Conservation (phyloP, 176 grass and related monocot species). For the Eremochloa ophiuroides region DNA sequence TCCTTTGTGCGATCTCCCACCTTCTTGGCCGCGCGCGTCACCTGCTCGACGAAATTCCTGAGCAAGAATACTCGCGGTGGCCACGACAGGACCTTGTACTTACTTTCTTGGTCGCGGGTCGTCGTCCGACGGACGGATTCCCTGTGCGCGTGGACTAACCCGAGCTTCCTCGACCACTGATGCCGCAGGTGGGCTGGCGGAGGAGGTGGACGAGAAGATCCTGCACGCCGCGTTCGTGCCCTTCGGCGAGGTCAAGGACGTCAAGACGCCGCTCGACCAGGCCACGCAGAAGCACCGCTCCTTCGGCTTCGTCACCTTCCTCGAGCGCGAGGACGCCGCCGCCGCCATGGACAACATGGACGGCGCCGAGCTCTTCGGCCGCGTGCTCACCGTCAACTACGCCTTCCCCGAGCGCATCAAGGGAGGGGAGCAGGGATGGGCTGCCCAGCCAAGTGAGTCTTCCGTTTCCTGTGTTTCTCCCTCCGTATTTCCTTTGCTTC, state of each 20-base stretch:
- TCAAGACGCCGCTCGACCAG: slow-evolving; percentile 96
- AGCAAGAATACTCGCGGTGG: not conserved
- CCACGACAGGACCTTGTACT: not conserved
- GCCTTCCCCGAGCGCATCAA: slow-evolving; percentile 97
- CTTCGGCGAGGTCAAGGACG: slow-evolving; percentile 99
- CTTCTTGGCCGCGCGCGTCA: not conserved
- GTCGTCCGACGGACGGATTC: not conserved
- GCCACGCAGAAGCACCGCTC: slow-evolving; percentile 98
- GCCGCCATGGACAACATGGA: slow-evolving; percentile 99
- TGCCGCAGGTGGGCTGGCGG: slow-evolving; percentile 73
- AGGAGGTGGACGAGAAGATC: slow-evolving; percentile 95
- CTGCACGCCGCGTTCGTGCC: slow-evolving; percentile 93
- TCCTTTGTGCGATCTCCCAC: no score
- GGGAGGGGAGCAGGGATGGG: slow-evolving; percentile 98
- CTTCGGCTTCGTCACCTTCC: slow-evolving; percentile 97
- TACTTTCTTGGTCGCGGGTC: not conserved
- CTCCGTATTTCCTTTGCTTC: not conserved
- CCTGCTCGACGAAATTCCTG: slow-evolving; percentile 57
- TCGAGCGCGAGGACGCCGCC: slow-evolving; percentile 94
- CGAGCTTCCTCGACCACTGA: not conserved
- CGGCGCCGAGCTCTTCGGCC: slow-evolving; percentile 84
- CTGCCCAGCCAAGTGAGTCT: slow-evolving; percentile 77
- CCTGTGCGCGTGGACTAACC: not conserved
- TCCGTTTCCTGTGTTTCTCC: not conserved
- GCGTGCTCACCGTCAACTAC: slow-evolving; percentile 94